phyloP scores from a whole-genome alignment of 805 yeast species.

The Metschnikowia lunata region DNA sequence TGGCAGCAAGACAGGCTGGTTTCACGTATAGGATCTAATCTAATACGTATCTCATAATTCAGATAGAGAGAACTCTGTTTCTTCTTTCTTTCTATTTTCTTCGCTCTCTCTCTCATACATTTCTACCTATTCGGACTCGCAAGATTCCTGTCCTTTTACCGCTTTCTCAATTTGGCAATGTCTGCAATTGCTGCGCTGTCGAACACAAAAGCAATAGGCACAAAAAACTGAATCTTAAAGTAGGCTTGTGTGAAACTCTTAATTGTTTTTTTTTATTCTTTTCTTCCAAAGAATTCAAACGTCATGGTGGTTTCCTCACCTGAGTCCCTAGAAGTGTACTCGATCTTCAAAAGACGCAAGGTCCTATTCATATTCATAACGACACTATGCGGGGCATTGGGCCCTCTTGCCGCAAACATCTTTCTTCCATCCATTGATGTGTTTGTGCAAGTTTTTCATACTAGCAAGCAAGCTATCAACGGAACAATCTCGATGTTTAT shows the following conservation, averaged over 20 bases:
- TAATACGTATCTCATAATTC: too few relatives aligned
- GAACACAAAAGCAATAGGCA: neutral
- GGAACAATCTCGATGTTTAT: constrained; percentile 57
- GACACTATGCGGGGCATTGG: constrained; percentile 48
- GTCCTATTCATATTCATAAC: constrained; percentile 35
- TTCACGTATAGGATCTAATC: too few relatives aligned
- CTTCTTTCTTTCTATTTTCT: too few relatives aligned
- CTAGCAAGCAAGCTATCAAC: constrained; percentile 42
- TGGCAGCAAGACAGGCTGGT: too few relatives aligned
- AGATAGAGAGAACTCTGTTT: too few relatives aligned
- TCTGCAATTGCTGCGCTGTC: neutral
- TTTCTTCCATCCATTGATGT: constrained; percentile 52
- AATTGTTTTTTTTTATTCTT: neutral
- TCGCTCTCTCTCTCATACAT: too few relatives aligned
- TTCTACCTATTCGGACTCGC: too few relatives aligned
- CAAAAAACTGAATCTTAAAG: neutral
- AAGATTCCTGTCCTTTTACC: too few relatives aligned
- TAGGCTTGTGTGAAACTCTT: neutral
- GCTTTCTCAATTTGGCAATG: too few relatives aligned
- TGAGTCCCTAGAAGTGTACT: constrained; percentile 2
- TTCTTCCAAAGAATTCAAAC: neutral
- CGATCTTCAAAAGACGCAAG: constrained; percentile 11
- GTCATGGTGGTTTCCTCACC: neutral
- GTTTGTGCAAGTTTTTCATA: constrained; percentile 36
- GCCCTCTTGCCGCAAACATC: constrained; percentile 55